Conservation (phyloP, 495 filamentous ascomycete genomes). For the Bryoglossum gracile region DNA sequence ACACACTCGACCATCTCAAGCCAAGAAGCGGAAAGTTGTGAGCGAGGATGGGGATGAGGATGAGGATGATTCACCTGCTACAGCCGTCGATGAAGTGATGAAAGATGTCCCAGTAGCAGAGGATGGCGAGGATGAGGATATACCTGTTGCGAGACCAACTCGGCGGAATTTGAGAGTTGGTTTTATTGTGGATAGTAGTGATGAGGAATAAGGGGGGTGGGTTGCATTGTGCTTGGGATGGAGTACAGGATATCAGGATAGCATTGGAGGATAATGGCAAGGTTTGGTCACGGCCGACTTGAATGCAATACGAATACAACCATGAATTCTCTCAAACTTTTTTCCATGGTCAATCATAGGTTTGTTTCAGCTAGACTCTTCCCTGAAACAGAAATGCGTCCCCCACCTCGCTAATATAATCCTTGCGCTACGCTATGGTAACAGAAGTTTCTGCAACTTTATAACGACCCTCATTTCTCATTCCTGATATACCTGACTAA, state of each 20-base stretch:
- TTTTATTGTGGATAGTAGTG: constrained; percentile 51
- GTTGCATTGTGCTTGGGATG: neutral
- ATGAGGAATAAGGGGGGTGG: constrained; percentile 35
- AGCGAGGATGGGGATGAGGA: constrained; percentile 22
- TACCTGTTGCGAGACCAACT: constrained; percentile 23
- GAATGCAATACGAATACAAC: too few relatives aligned
- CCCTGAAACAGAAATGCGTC: too few relatives aligned
- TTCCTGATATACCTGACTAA: too few relatives aligned
- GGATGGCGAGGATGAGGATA: constrained; percentile 35
- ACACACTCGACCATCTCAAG: constrained; percentile 24
- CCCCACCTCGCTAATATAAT: too few relatives aligned
- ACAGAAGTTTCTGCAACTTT: too few relatives aligned
- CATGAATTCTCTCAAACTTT: too few relatives aligned
- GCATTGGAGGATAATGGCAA: neutral
- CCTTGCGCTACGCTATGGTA: too few relatives aligned
- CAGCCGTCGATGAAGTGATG: constrained; percentile 9
- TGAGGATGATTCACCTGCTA: constrained; percentile 5
- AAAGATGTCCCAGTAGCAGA: constrained; percentile 3
- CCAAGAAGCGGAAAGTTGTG: constrained; percentile 19
- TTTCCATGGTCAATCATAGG: too few relatives aligned
- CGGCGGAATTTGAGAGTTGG: constrained; percentile 40
- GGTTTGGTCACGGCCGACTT: neutral
- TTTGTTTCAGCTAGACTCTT: too few relatives aligned
- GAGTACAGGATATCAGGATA: neutral
- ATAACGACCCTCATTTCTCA: too few relatives aligned